A percentile compares a stretch with the other conserved stretches of the same genome.
These are phyloP conservation scores for Penicillium bovifimosum DNA, from an alignment of 495 filamentous ascomycete genomes.

Conservation along the genomic window DNA sequence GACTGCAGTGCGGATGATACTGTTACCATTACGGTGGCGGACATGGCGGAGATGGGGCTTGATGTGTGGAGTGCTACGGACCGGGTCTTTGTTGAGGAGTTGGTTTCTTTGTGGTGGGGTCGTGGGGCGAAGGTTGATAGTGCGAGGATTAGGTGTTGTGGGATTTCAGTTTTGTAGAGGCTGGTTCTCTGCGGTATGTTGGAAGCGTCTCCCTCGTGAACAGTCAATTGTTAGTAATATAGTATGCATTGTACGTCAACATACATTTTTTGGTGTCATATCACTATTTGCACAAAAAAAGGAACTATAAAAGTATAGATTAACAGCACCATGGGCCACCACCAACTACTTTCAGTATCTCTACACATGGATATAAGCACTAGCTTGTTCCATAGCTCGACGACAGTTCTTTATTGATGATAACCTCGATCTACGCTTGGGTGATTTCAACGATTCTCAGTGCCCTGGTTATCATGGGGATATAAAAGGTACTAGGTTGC, in stretches of 20 bases:
- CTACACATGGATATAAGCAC: no score
- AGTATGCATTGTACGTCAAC: background rate
- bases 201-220: background rate
- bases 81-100: slow-evolving; percentile 63
- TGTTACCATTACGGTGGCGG: slow-evolving; percentile 59
- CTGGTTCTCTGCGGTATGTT: slow-evolving; percentile 1
- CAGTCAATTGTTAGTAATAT: background rate
- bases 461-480: slow-evolving; percentile 1
- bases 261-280: background rate
- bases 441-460: background rate
- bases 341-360: no score
- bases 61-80: slow-evolving; percentile 82
- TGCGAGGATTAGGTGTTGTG: slow-evolving; percentile 73
- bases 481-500: slow-evolving; percentile 2
- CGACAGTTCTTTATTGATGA: no score
- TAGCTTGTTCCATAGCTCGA: no score
- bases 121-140: slow-evolving; percentile 62
- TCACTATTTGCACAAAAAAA: no score
- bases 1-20: slow-evolving; percentile 20
- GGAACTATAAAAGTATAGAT: no score
- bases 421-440: no score
- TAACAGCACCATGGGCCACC: no score
- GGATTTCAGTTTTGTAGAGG: slow-evolving; percentile 65
- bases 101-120: slow-evolving; percentile 66
- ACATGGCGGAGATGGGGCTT: slow-evolving; percentile 74